These are phyloP conservation scores for Myxozyma neglecta DNA, from an alignment of 805 yeast genomes.

Conservation along the genomic window DNA sequence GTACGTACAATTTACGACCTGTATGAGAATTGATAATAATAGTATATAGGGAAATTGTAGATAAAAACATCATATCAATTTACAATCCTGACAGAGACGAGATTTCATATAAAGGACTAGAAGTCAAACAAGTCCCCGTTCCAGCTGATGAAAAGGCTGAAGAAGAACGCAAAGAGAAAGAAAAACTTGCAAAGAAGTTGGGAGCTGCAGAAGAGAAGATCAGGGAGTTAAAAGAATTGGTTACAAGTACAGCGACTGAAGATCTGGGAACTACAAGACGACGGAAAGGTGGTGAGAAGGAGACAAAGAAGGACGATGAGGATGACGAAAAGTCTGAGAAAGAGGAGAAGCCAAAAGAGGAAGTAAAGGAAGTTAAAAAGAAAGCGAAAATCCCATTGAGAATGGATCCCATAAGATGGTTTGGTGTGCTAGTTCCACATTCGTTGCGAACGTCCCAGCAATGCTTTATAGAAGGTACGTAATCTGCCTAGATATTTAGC, in stretches of 20 bases:
- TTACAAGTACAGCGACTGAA: background rate
- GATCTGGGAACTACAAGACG: background rate
- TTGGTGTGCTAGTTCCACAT: constrained; percentile 51
- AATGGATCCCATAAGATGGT: constrained; percentile 47
- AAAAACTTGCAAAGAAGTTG: background rate
- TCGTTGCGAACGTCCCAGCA: constrained; percentile 45
- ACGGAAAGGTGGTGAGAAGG: background rate
- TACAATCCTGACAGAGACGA: background rate
- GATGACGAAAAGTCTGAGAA: background rate
- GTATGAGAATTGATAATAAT: background rate
- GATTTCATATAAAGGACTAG: background rate
- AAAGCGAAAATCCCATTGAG: constrained; percentile 9
- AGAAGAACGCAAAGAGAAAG: background rate
- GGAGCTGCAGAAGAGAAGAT: background rate
- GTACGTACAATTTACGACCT: background rate
- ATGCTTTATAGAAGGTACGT: constrained; percentile 39
- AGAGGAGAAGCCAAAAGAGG: constrained; percentile 3
- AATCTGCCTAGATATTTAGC: too few species aligned
- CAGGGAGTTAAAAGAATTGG: background rate
- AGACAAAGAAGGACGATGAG: background rate
- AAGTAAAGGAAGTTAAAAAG: background rate
- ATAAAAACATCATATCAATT: background rate
- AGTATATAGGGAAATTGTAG: background rate
- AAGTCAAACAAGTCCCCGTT: background rate
- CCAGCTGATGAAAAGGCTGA: constrained; percentile 1